Evolutionary conservation across 2,329 filamentous ascomycete species (phyloP), one percentile per base, ranked within the genome.

Genomic region (Clarireedia monteithiana): DNA sequence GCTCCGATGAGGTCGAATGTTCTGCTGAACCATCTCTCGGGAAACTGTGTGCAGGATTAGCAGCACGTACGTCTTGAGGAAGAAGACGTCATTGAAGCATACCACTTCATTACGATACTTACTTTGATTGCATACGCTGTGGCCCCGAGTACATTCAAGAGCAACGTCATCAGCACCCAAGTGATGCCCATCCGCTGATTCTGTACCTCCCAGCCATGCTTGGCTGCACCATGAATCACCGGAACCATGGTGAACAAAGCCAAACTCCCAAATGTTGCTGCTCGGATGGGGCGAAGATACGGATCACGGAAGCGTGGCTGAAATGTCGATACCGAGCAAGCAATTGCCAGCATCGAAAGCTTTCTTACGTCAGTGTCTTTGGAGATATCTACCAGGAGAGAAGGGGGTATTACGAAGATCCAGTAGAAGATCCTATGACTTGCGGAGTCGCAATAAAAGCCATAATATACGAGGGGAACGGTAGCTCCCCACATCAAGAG

Each of bases 401-500:
- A n/a, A 26, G 71, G 60, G 27, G 46, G 12, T n/a, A 20, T 24
- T 40, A 56, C 34, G 20, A 55, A 17, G 4, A n/a, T 6, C 24
- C 48, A 48, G 27, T 48, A 51, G 15, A 23, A 54, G 17, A 47
- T 50, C 10, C 17, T 45, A 24, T 51, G 40, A 6, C 23, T 47
- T 47, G 48, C 45, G 15, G 48, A 40, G 27, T 58, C 48, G 47
- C 48, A 83, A 81, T 3, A 56, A 39, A 56, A 53, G 15, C 72
- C 74, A 64, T 81, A 81, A 63, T 79, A 80, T n/a, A 84, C 70
- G 1, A 79, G 75, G 4, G 82, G 81, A 6, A 84, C 72, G 48
- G 80, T 83, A 57, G 77, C 77, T 4, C 78, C 77, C 79, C 81
- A 85, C 69, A 85, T 85, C 57, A 85, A 67, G 6, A 80, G 71